phyloP scores from a whole-genome alignment of 345 rosid species.

The Brassica carinata region DNA sequence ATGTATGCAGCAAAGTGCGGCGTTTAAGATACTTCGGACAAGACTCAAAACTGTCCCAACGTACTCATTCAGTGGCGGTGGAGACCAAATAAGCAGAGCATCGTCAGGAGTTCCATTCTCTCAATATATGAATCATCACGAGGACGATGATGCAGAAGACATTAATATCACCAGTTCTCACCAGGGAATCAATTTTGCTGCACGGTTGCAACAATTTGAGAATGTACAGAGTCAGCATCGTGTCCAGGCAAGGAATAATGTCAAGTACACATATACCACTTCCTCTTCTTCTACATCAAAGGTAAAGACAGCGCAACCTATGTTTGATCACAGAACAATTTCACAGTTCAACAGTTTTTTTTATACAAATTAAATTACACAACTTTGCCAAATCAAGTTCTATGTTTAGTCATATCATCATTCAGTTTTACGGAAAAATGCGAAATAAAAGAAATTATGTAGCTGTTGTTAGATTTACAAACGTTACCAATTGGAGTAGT shows the following conservation, averaged over 20 bases:
- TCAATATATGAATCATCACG: slow-evolving; percentile 55
- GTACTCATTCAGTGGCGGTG: slow-evolving; percentile 58
- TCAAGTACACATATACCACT: slow-evolving; percentile 49
- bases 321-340: neutral
- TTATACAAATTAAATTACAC: neutral
- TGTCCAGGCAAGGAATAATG: slow-evolving; percentile 57
- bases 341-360: neutral
- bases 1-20: slow-evolving; percentile 83
- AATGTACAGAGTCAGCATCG: slow-evolving; percentile 87
- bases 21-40: slow-evolving; percentile 81
- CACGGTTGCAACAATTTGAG: slow-evolving; percentile 79
- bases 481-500: neutral
- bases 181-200: slow-evolving; percentile 72
- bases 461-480: neutral
- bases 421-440: neutral
- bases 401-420: neutral
- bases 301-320: slow-evolving; percentile 42
- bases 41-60: slow-evolving; percentile 89
- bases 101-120: slow-evolving; percentile 71
- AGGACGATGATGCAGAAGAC: slow-evolving; percentile 65
- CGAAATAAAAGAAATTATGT: neutral
- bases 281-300: slow-evolving; percentile 51
- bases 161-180: slow-evolving; percentile 60
- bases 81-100: slow-evolving; percentile 67
- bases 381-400: neutral